Conservation (phyloP, 345 rosid species). For the Eucalyptus tenuipes region DNA sequence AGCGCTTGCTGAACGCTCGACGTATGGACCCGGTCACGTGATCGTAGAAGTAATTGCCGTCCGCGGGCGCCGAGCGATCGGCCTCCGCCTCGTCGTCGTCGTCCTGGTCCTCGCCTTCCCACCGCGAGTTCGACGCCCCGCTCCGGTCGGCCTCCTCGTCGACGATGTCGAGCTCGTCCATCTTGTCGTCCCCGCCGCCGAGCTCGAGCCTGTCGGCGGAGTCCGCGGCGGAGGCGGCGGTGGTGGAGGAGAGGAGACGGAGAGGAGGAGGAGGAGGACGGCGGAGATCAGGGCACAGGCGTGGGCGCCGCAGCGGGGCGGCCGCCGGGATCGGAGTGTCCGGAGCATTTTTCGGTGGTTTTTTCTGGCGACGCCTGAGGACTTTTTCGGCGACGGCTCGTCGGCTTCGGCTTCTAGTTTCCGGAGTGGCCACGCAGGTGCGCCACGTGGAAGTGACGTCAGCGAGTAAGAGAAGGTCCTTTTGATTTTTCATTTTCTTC, state of each 20-base stretch:
- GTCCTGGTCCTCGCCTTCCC: slow-evolving; percentile 7
- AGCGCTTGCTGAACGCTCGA: slow-evolving; percentile 44
- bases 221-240: neutral
- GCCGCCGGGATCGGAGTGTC: slow-evolving; percentile 62
- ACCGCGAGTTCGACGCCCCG: neutral
- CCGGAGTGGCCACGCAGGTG: neutral
- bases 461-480: neutral
- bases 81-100: slow-evolving; percentile 16
- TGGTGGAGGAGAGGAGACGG: slow-evolving; percentile 76
- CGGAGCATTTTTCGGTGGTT: slow-evolving; percentile 10
- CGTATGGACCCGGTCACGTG: slow-evolving; percentile 53
- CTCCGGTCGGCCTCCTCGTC: slow-evolving; percentile 10
- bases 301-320: slow-evolving; percentile 65
- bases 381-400: neutral
- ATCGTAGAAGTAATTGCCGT: slow-evolving; percentile 63
- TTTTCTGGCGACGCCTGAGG: neutral
- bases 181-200: slow-evolving; percentile 29
- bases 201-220: neutral
- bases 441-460: neutral
- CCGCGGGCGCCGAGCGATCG: slow-evolving; percentile 14
- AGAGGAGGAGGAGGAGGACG: slow-evolving; percentile 66
- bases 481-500: neutral
- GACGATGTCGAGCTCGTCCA: slow-evolving; percentile 74
- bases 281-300: slow-evolving; percentile 63
- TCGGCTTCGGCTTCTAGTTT: neutral